Evolutionary conservation across 345 rosid species (phyloP), one percentile per base, ranked within the genome.

Genomic region (Lumnitzera littorea): DNA sequence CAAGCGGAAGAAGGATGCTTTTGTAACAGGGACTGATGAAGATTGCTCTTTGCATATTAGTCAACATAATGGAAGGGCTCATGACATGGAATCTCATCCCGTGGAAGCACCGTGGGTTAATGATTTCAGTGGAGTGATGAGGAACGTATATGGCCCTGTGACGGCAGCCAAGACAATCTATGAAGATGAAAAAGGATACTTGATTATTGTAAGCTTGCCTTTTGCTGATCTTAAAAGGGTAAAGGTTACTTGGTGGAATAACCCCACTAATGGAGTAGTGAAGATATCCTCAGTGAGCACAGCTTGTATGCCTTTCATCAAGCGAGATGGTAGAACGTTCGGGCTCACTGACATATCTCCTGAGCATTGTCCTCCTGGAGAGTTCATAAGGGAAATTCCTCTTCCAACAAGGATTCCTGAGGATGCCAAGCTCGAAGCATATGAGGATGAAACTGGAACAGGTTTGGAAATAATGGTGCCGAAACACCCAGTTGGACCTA

Each of bases 301-400:
- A 47, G 78, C 84, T 24, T 67, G 84, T 70, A 72, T 76, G 80
- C 84, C 84, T 11, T 76, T 67, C 57, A 68, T 82, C 67, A 72
- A 74, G 67, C 67, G 81, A 66, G 76, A 76, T 41, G 82, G 80
- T 64, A 76, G 86, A 68, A 82, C 79, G 55, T 78, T 78, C 68
- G 75, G 78, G 73, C 80, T 78, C 49, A 72, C 86, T 0, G 83
- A 82, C 74, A 76, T 82, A 61, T 67, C 76, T 41, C 81, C 83
- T 7, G 86, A 78, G 74, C 86, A 82, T 71, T 82, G 84, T 64
- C 86, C 82, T 64, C 84, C 84, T 0, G 83, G 83, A 57, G 86
- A 78, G 53, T 82, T 82, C 52, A 64, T 82, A 50, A 74, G 86
- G 70, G 84, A 78, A 66, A 82, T 82, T 46, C 74, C 83, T 15